Evolutionary conservation across 2,329 filamentous ascomycete genomes (phyloP).

Genomic region (Penicillium sp.): DNA sequence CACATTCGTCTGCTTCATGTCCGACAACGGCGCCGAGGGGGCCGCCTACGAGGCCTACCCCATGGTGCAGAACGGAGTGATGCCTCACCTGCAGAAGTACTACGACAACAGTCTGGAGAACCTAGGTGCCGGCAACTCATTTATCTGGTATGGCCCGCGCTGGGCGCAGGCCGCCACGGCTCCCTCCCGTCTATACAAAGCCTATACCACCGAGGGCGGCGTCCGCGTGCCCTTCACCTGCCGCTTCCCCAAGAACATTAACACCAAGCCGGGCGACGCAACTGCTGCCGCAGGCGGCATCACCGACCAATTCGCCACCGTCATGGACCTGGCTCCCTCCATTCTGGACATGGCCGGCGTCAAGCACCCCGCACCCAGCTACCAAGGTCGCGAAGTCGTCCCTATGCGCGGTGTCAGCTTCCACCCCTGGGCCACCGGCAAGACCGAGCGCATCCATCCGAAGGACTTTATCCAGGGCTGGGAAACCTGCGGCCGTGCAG

Average conservation of each 20-base stretch:
- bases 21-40: conserved; percentile 60
- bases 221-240: conserved; percentile 53
- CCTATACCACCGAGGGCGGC: conserved; percentile 49
- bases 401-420: conserved; percentile 50
- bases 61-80: conserved; percentile 52
- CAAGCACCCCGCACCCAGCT: conserved; percentile 52
- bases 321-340: conserved; percentile 51
- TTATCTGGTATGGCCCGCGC: conserved; percentile 58
- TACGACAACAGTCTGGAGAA: conserved; percentile 58
- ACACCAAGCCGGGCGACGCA: conserved; percentile 16
- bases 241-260: conserved; percentile 35
- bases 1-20: conserved; percentile 61
- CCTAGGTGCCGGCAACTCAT: conserved; percentile 54
- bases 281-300: conserved; percentile 35
- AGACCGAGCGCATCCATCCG: conserved; percentile 44
- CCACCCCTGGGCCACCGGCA: conserved; percentile 39
- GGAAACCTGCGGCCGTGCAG: conserved; percentile 54
- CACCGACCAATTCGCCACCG: conserved; percentile 51
- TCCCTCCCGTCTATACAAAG: conserved; percentile 48
- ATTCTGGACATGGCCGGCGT: conserved; percentile 41
- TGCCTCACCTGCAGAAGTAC: conserved; percentile 54
- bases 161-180: conserved; percentile 55
- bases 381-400: conserved; percentile 49
- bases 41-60: conserved; percentile 57
- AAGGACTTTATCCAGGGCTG: conserved; percentile 53